These are phyloP conservation scores for Rutstroemia sp. DNA, from an alignment of 2,329 filamentous ascomycete species.

Conservation along the genomic window DNA sequence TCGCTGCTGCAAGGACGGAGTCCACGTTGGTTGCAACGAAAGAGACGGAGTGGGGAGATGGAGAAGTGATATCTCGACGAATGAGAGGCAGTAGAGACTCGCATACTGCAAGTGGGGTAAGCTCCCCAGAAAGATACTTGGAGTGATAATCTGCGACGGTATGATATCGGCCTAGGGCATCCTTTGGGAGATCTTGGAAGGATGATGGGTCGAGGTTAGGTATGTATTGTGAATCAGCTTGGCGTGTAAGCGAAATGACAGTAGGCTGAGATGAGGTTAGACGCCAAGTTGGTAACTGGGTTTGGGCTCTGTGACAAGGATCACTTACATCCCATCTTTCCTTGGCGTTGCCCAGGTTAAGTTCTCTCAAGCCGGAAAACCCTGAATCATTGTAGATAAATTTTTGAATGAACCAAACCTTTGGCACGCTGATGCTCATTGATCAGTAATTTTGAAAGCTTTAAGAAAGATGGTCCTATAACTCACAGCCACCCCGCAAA, in stretches of 20 bases:
- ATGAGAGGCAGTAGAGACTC: conserved; percentile 66
- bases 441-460: no score
- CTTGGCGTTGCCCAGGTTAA: no score
- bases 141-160: conserved; percentile 70
- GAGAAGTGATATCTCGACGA: conserved; percentile 45
- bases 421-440: no score
- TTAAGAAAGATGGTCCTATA: no score
- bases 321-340: no score
- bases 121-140: conserved; percentile 59
- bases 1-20: conserved; percentile 57
- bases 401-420: no score
- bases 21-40: conserved; percentile 62
- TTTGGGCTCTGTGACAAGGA: no score
- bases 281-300: no score
- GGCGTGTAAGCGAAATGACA: conserved; percentile 43
- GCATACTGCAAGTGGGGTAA: conserved; percentile 66
- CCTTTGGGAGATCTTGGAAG: conserved; percentile 34
- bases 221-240: conserved; percentile 19
- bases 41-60: conserved; percentile 58
- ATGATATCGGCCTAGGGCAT: conserved; percentile 48
- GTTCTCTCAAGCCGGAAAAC: no score
- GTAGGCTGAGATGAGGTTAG: conserved; percentile 37
- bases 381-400: no score
- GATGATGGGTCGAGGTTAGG: conserved; percentile 38
- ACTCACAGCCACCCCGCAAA: no score